phyloP scores from a whole-genome alignment of 1,139 yeast species.

The Sugiyamaella castrensis region DNA sequence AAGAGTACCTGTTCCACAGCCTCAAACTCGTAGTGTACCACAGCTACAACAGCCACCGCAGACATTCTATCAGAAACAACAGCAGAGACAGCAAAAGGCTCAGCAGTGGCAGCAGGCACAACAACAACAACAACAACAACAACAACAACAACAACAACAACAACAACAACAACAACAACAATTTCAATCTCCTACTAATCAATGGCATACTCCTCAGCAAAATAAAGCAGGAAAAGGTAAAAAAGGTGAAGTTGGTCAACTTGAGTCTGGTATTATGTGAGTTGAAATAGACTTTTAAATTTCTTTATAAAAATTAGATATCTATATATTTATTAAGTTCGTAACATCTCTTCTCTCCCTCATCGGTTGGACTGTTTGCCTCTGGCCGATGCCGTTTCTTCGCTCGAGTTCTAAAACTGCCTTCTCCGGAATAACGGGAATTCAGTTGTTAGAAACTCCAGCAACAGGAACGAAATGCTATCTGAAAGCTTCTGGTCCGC shows the following conservation, averaged over 20 bases:
- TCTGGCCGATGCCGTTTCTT: no score
- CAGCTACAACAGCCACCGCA: not conserved
- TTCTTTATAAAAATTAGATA: no score
- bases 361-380: slow-evolving; percentile 37
- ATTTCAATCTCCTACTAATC: slow-evolving; percentile 9
- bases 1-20: not conserved
- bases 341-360: no score
- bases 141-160: not conserved
- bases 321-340: no score
- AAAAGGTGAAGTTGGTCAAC: slow-evolving; percentile 16
- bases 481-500: no score
- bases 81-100: not conserved
- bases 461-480: no score
- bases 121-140: not conserved
- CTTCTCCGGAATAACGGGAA: no score
- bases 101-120: not conserved
- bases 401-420: no score
- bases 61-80: not conserved
- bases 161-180: slow-evolving; percentile 3
- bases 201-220: slow-evolving; percentile 9
- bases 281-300: not conserved
- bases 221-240: not conserved
- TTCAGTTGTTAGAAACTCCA: no score
- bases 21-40: not conserved
- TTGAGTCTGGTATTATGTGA: slow-evolving; percentile 20